Evolutionary conservation across 192 early-diverging fungal species (phyloP), one percentile per base, ranked within the genome.

Genomic region (Entomortierella lignicola): DNA sequence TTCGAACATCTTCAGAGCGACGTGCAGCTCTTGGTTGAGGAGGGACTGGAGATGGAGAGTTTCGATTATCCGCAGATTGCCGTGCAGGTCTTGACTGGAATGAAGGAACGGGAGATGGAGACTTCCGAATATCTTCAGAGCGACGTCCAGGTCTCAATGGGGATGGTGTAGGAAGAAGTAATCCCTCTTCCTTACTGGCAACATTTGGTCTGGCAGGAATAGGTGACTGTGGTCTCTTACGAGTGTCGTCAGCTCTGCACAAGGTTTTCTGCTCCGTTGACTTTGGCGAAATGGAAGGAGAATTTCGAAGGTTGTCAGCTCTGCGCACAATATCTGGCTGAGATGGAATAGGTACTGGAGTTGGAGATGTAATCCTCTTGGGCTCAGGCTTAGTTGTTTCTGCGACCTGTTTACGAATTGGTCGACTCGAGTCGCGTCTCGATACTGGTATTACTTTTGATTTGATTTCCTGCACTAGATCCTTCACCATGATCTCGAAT

Each of bases 401-500:
- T 1, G 29, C 11, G 6, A 32, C 55, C 7, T 20, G 29, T 3
- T 29, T 26, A 5, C 55, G 60, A n/a, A 13, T 42, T 26, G 26
- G 43, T 17, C 13, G 44, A 18, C 15, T 15, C 26, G 60, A 43
- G 2, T 30, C 34, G n/a, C 27, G 31, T 34, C 66, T 68, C 44
- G 66, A 37, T 43, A 62, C 60, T 30, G 44, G 12, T 4, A 20
- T 20, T 11, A 15, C 44, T 47, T 47, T 47, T 20, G 15, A 4
- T 15, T 69, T 71, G 70, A 81, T 84, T 26, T 84, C 79, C 55
- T 60, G 71, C 20, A 84, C 48, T 17, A 84, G 59, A 62, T 84
- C 70, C 27, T 84, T 57, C 77, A 84, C 79, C 47, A 84, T 37
- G 10, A 67, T 64, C 17, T 84, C 83, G 44, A 84, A 70, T 12